Base-by-base conservation (phyloP, 306 rosid genomes). In the Notholithocarpus densiflorus region DNA sequence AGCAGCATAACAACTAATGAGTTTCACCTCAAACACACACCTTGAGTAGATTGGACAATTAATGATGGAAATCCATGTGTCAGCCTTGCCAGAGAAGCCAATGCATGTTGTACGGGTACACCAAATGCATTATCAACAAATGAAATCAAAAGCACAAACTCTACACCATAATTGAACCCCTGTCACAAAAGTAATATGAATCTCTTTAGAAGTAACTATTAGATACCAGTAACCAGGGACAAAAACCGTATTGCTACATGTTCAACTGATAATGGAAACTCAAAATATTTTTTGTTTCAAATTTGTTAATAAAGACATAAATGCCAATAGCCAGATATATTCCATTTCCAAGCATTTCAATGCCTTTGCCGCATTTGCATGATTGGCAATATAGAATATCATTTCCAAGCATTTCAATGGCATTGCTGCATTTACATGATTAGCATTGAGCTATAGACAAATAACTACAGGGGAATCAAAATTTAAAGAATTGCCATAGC, bases 101-200 rank as follows among this genome's bases (percentile, higher is more conserved):
- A 75, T 68, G 98, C 95, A 31, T 84, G 84, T 43, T 91, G 90
- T 12, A 76, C 81, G 7, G 21, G 80, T 72, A 61, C 87, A 68
- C 74, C 82, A 61, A 77, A 80, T 75, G 84, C 88, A 79, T 71
- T 82, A 57, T 82, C 77, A 56, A 68, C 77, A 80, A 94, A 89
- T 71, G 93, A 91, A 70, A 92, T 83, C 82, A 92, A 88, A 88
- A 88, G 94, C 83, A 92, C 85, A 71, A 86, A 92, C 86, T 94
- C 97, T 51, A 94, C 86, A 3, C 98, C 98, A 31, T 82, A 75
- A 85, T 87, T 92, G 92, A 92, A 94, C 76, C 91, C 98, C 97
- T 94, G 89, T 57, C 81, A 77, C 61, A 70, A 76, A 79, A 74
- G 74, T 48, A 15, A 83, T 71, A 37, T 56, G 73, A 68, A 51